phyloP scores from a whole-genome alignment of 1,284 basidiomycete genomes.

The Xanthoconium separans region DNA sequence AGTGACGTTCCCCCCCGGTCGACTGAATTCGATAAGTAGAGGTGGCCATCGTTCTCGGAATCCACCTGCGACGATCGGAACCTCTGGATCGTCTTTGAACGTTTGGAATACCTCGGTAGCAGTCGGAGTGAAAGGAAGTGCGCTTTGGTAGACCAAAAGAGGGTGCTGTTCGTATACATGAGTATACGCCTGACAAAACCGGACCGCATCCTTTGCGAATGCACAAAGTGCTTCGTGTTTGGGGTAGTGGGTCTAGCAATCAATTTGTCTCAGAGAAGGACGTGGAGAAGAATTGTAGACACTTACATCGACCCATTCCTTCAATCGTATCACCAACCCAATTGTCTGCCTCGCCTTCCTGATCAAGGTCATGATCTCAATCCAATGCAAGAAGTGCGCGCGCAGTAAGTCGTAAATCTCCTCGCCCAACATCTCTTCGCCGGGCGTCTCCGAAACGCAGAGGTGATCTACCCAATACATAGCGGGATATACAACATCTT shows the following conservation, averaged over 20 bases:
- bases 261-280: slow-evolving; percentile 3
- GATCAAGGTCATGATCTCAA: slow-evolving; percentile 32
- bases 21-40: slow-evolving; percentile 31
- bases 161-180: slow-evolving; percentile 35
- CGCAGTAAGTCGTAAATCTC: slow-evolving; percentile 23
- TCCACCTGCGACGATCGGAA: slow-evolving; percentile 28
- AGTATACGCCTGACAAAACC: slow-evolving; percentile 33
- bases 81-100: slow-evolving; percentile 26
- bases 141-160: slow-evolving; percentile 34
- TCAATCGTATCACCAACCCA: slow-evolving; percentile 22
- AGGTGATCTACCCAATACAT: slow-evolving; percentile 32
- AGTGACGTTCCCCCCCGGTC: slow-evolving; percentile 12
- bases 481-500: slow-evolving; percentile 26
- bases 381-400: slow-evolving; percentile 34
- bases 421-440: slow-evolving; percentile 4
- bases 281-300: neutral
- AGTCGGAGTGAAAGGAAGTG: slow-evolving; percentile 34
- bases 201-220: slow-evolving; percentile 27
- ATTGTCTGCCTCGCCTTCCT: slow-evolving; percentile 35
- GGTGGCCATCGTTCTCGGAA: slow-evolving; percentile 34
- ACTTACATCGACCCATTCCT: slow-evolving; percentile 31
- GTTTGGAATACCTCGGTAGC: slow-evolving; percentile 22
- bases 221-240: slow-evolving; percentile 16
- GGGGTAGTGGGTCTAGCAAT: slow-evolving; percentile 11
- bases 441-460: slow-evolving; percentile 13